Evolutionary conservation across 768 basidiomycete species (phyloP).

Genomic region (Mycena chlorophos): DNA sequence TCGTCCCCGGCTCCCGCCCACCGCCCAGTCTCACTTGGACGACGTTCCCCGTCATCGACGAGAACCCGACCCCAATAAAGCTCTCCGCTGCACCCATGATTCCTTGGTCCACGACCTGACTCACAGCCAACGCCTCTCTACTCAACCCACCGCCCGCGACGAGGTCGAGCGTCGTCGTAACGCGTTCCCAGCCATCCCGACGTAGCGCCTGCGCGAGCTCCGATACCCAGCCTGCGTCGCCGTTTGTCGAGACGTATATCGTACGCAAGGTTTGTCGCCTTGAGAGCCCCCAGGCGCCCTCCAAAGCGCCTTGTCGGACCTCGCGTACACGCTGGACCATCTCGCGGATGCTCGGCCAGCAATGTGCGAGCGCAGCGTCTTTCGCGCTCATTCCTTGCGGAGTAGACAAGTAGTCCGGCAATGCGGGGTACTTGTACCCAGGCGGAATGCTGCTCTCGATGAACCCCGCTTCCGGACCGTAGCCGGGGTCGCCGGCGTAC

Average conservation of each 20-base stretch:
- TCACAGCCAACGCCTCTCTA: not conserved
- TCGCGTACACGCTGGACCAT: not conserved
- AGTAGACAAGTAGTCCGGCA: not conserved
- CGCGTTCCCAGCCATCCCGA: constrained; percentile 36
- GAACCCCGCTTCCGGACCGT: not conserved
- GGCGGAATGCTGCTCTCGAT: constrained; percentile 8
- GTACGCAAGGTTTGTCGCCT: not conserved
- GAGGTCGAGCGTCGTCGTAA: constrained; percentile 44
- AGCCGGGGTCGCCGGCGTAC: not conserved
- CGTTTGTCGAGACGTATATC: constrained; percentile 1
- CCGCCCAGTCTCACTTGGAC: constrained; percentile 8
- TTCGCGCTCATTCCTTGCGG: not conserved
- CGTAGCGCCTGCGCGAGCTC: constrained; percentile 37
- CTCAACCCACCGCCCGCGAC: constrained; percentile 24
- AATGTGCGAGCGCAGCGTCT: not conserved
- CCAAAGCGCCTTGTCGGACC: not conserved
- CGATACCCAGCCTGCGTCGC: constrained; percentile 37
- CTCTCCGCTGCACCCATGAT: not conserved
- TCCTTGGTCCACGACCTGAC: not conserved
- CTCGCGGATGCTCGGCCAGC: not conserved
- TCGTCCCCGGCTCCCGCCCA: not conserved
- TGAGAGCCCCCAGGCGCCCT: not conserved
- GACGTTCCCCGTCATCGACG: constrained; percentile 9
- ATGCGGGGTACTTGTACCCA: constrained; percentile 20
- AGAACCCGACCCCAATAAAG: constrained; percentile 8